phyloP scores from a whole-genome alignment of 2,329 filamentous ascomycete genomes.

The Ophiocordyceps polyrhachis-furcata region DNA sequence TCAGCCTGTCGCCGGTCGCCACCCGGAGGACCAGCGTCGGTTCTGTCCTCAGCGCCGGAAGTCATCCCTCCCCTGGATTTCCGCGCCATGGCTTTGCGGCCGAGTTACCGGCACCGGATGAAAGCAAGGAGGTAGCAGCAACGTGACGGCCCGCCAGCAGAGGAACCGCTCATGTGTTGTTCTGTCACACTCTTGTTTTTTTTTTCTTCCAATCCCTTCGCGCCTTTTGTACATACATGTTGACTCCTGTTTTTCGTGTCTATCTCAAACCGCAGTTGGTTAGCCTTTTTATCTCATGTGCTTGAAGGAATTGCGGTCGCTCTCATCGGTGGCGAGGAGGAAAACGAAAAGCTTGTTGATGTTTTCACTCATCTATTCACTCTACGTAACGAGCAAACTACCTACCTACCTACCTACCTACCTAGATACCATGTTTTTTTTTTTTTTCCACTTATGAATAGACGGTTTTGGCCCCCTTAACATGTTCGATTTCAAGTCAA shows the following conservation, averaged over 20 bases:
- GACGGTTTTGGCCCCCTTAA: no score
- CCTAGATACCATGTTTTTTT: neutral
- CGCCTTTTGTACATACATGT: neutral
- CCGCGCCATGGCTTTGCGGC: slow-evolving; percentile 22
- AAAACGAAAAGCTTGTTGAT: neutral
- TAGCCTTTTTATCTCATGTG: neutral
- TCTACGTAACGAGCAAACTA: neutral
- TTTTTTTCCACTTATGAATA: neutral
- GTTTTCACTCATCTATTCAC: neutral
- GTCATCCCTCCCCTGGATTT: slow-evolving; percentile 18
- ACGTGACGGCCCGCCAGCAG: neutral
- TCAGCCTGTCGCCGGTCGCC: slow-evolving; percentile 7
- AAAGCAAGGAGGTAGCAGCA: slow-evolving; percentile 7
- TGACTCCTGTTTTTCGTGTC: neutral
- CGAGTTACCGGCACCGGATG: slow-evolving; percentile 27
- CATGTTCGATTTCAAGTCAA: no score
- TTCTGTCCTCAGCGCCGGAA: slow-evolving; percentile 9
- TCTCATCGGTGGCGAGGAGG: neutral
- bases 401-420: no score
- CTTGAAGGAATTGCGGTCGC: neutral
- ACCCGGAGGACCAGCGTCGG: slow-evolving; percentile 9
- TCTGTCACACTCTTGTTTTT: neutral
- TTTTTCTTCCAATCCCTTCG: neutral
- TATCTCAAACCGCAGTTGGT: neutral
- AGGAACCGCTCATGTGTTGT: no score